Percentiles rank a stretch among this genome's conserved stretches.
phyloP scores from a whole-genome alignment of 257 asterid species.

The Solanum chiquidenum region DNA sequence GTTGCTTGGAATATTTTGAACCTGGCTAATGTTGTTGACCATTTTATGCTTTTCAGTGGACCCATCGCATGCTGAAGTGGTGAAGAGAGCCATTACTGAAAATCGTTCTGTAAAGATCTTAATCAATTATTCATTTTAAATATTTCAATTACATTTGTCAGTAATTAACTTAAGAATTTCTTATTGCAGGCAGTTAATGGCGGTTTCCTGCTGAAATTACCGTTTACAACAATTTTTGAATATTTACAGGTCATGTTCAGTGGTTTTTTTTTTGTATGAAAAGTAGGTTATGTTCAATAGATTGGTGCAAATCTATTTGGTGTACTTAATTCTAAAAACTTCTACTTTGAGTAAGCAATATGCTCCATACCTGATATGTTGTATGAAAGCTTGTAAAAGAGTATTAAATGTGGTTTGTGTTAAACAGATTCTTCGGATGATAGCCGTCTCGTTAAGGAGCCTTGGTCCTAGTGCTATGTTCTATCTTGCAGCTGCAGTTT shows the following conservation, averaged over 20 bases:
- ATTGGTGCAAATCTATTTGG: not conserved
- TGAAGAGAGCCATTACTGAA: constrained; percentile 43
- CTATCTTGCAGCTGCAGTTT: constrained; percentile 95
- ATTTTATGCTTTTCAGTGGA: constrained; percentile 25
- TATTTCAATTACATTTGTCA: not conserved
- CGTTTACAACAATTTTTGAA: constrained; percentile 87
- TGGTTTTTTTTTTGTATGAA: not conserved
- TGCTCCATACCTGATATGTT: not conserved
- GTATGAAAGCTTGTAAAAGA: not conserved
- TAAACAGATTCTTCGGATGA: constrained; percentile 60
- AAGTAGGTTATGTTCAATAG: not conserved
- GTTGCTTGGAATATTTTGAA: not conserved
- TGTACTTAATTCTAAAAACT: not conserved
- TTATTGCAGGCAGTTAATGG: constrained; percentile 49
- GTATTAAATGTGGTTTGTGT: not conserved
- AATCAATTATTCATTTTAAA: not conserved
- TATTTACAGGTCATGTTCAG: constrained; percentile 68
- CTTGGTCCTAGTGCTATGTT: constrained; percentile 64
- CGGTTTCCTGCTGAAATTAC: constrained; percentile 72
- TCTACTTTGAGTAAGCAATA: not conserved
- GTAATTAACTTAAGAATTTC: not conserved
- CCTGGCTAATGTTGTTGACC: not conserved
- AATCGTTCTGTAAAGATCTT: constrained; percentile 38
- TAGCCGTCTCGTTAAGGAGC: constrained; percentile 47
- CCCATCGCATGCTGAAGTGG: constrained; percentile 32